Conservation (phyloP, 192 early-diverging fungal species). For the Backusella luteola region DNA sequence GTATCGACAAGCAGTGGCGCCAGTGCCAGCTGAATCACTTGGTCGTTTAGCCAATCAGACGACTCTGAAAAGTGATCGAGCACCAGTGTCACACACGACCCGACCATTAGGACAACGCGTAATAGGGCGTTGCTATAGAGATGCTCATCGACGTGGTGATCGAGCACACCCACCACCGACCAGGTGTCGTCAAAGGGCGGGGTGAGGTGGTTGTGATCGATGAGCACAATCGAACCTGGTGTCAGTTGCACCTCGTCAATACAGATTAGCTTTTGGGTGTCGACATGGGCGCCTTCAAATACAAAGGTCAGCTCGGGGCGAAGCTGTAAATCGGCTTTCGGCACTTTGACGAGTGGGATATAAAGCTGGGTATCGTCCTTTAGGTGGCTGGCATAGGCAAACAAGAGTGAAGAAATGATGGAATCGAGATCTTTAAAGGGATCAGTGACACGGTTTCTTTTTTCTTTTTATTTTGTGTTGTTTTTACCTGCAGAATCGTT, state of each 20-base stretch:
- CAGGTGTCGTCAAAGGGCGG: constrained; percentile 15
- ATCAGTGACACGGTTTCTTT: neutral
- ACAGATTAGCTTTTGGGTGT: constrained; percentile 41
- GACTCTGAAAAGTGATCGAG: constrained; percentile 36
- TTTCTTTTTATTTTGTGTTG: too few relatives aligned
- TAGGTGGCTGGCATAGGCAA: constrained; percentile 46
- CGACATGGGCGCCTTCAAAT: constrained; percentile 35
- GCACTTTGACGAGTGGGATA: constrained; percentile 62
- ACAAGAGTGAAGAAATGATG: constrained; percentile 55
- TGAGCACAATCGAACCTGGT: constrained; percentile 38
- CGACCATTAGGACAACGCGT: constrained; percentile 57
- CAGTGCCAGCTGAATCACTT: constrained; percentile 48
- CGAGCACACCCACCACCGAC: constrained; percentile 56
- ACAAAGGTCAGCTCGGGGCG: constrained; percentile 62
- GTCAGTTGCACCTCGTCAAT: constrained; percentile 41
- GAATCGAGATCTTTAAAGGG: constrained; percentile 66
- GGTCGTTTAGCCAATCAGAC: constrained; percentile 6
- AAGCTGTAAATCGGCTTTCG: constrained; percentile 55
- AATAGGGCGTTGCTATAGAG: constrained; percentile 38
- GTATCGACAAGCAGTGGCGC: constrained; percentile 72
- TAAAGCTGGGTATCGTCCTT: constrained; percentile 15
- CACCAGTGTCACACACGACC: constrained; percentile 58
- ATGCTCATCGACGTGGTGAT: constrained; percentile 71
- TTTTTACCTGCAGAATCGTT: constrained; percentile 72
- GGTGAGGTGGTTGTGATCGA: constrained; percentile 69